Conservation (phyloP, 768 basidiomycete species). For the Mycena pura region DNA sequence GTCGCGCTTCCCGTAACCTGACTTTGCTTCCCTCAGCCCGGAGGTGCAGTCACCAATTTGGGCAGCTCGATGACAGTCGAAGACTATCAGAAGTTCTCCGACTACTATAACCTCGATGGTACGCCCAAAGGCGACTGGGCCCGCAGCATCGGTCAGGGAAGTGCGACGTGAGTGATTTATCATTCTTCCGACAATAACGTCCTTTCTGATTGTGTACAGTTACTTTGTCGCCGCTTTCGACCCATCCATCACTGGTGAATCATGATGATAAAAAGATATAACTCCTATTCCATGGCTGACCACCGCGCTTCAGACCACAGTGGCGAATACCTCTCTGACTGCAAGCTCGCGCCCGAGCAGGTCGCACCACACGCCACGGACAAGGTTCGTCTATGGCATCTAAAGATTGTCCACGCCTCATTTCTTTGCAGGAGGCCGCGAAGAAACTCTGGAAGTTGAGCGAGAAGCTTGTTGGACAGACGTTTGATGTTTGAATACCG, state of each 20-base stretch:
- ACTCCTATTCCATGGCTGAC: not conserved
- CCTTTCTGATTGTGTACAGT: not conserved
- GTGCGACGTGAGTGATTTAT: conserved; percentile 7
- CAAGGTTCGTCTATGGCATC: not conserved
- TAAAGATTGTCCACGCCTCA: not conserved
- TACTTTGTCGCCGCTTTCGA: conserved; percentile 13
- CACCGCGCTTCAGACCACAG: not conserved
- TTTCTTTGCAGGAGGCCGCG: conserved; percentile 3
- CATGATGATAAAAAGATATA: not conserved
- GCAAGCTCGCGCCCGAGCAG: conserved; percentile 7
- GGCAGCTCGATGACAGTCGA: not conserved
- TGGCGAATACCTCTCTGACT: conserved; percentile 8
- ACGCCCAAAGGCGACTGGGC: conserved; percentile 13
- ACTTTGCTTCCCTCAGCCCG: not conserved
- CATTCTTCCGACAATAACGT: not conserved
- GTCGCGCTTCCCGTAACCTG: not conserved
- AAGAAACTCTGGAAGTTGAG: conserved; percentile 9
- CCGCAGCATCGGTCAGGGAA: conserved; percentile 10
- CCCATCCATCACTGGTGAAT: conserved; percentile 8
- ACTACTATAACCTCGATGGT: conserved; percentile 6
- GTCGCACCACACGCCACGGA: conserved; percentile 4
- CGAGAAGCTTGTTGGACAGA: conserved; percentile 9
- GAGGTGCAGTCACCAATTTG: conserved; percentile 8
- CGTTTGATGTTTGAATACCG: not conserved
- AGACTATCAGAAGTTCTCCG: conserved; percentile 12